Conservation (phyloP, 495 filamentous ascomycete species). For the Aspergillus cavernicola region DNA sequence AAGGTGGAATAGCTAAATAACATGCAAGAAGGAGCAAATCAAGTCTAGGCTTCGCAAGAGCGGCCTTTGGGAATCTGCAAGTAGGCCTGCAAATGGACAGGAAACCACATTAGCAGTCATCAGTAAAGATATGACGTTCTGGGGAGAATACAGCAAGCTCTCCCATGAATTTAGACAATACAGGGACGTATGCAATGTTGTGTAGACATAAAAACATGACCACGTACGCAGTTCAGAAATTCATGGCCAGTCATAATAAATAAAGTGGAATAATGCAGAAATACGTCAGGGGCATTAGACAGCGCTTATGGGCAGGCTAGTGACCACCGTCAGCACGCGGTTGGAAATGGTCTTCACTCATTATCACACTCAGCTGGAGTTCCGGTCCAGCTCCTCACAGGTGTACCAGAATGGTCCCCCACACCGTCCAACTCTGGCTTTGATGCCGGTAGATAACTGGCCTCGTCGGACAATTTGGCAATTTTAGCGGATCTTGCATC, state of each 20-base stretch:
- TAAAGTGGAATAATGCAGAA: constrained; percentile 5
- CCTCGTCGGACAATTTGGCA: constrained; percentile 34
- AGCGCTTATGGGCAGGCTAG: background rate
- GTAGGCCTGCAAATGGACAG: background rate
- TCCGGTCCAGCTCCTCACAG: too few relatives aligned
- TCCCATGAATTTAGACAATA: too few relatives aligned
- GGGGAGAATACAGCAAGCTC: background rate
- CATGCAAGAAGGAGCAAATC: constrained; percentile 14
- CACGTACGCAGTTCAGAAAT: constrained; percentile 13
- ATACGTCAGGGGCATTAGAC: constrained; percentile 13
- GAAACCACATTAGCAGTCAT: too few relatives aligned
- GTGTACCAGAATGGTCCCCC: constrained; percentile 23
- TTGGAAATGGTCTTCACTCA: constrained; percentile 23
- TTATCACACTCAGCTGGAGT: constrained; percentile 33
- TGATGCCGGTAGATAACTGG: constrained; percentile 28
- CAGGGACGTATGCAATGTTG: background rate
- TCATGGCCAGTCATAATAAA: constrained; percentile 20
- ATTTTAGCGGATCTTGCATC: constrained; percentile 41
- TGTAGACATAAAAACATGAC: constrained; percentile 23
- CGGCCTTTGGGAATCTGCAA: constrained; percentile 7
- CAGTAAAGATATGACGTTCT: background rate
- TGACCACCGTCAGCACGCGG: background rate
- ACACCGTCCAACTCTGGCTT: constrained; percentile 41
- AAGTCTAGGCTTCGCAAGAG: constrained; percentile 9
- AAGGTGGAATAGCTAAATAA: constrained; percentile 21